Base-by-base conservation (phyloP, 2,329 filamentous ascomycete species). In the Fusarium sublunatum region DNA sequence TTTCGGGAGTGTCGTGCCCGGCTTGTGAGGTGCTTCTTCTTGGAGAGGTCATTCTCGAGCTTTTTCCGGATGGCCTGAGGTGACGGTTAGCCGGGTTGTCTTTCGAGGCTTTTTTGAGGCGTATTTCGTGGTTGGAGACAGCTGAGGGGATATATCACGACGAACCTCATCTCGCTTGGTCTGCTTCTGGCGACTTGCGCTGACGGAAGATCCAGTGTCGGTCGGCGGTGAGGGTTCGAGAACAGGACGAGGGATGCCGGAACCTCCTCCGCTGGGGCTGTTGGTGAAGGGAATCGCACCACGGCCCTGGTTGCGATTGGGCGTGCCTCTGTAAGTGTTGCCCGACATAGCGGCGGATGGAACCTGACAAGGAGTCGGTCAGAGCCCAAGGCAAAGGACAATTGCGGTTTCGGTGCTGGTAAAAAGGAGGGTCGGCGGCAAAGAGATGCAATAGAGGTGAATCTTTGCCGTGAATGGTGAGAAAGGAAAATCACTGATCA, bases 81-180 rank as follows among this genome's bases (percentile, higher is more conserved):
- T 57, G 24, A 38, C 40, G 51, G 58, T 72, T 57, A 70, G 65
- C 32, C 41, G 36, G 34, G 28, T 43, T 41, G 15, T 39, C 31
- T 35, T 63, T 51, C 13, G 42, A 41, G 42, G 34, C 19, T n/a
- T 32, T 52, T 47, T 29, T 57, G 50, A 67, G 59, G 41, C 45
- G 62, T 64, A 64, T 64, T 58, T 45, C 31, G 47, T 35, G 36
- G 41, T 31, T n/a, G 38, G 40, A 43, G 38, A 24, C 35, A 55
- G 50, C 32, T 32, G 25, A 26, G 43, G 38, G 38, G 26, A 29
- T 47, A 56, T 60, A 54, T 53, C 29, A 50, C 44, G 65, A 82
- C 86, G 73, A 83, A 99, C 95, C 91, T 99, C 95, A 89, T 99
- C 95, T 79, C 93, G 89, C 82, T 98, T 98, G 70, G 89, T 90